Percentiles rank a stretch among this genome's conserved stretches.
Evolutionary conservation across 2,329 filamentous ascomycete genomes (phyloP).

Genomic region (Endoconidiophora polonica): DNA sequence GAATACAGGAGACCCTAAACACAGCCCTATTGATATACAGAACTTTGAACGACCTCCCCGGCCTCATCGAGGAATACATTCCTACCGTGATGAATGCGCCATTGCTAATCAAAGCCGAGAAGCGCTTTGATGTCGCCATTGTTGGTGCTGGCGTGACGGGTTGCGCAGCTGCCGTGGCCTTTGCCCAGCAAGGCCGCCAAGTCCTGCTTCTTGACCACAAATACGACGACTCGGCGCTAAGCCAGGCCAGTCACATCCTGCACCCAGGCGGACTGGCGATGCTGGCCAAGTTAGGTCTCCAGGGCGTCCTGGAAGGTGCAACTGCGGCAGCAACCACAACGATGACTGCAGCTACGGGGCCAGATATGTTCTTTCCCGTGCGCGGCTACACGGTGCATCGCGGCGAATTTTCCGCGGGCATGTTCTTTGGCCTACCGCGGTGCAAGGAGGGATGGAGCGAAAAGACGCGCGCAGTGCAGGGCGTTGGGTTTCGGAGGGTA

Average conservation of each 20-base stretch:
- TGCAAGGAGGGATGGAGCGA: conserved; percentile 1
- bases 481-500: conserved; percentile 1
- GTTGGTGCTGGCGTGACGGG: conserved; percentile 85
- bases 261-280: conserved; percentile 81
- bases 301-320: conserved; percentile 70
- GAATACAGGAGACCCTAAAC: too few relatives aligned
- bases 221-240: conserved; percentile 64
- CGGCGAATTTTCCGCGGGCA: neutral
- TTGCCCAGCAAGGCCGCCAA: conserved; percentile 78
- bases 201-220: conserved; percentile 65
- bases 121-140: conserved; percentile 45
- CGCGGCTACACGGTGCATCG: conserved; percentile 6
- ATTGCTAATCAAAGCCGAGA: neutral
- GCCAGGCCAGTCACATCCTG: conserved; percentile 85
- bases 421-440: conserved; percentile 5
- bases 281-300: conserved; percentile 62
- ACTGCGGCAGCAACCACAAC: conserved; percentile 20
- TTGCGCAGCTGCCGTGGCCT: conserved; percentile 66
- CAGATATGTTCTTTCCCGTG: neutral
- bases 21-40: too few relatives aligned
- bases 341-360: too few relatives aligned
- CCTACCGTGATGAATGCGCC: too few relatives aligned
- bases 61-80: too few relatives aligned
- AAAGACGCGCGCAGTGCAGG: neutral
- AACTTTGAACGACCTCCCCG: too few relatives aligned